A percentile compares a stretch with the other conserved stretches of the same genome.
These are phyloP conservation scores for Tephrocybe rancida DNA, from an alignment of 768 basidiomycete species.

Conservation along the genomic window DNA sequence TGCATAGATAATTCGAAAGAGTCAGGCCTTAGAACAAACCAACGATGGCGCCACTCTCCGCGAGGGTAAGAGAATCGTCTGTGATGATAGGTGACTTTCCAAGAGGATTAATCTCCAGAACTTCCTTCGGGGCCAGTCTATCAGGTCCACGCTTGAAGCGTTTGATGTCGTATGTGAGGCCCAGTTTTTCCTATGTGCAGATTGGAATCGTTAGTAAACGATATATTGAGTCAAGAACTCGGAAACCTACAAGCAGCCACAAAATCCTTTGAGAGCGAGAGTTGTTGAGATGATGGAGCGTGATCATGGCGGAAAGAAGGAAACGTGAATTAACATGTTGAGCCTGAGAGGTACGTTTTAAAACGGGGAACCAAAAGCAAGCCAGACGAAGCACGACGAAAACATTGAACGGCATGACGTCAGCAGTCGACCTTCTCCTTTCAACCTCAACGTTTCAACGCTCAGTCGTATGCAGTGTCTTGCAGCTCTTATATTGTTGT, in stretches of 20 bases:
- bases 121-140: slow-evolving; percentile 32
- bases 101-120: slow-evolving; percentile 35
- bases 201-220: not conserved
- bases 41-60: slow-evolving; percentile 30
- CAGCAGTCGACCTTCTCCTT: too few species aligned
- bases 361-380: too few species aligned
- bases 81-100: slow-evolving; percentile 44
- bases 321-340: not conserved
- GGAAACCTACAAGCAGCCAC: slow-evolving; percentile 40
- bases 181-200: slow-evolving; percentile 38
- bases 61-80: slow-evolving; percentile 38
- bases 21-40: slow-evolving; percentile 6
- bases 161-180: slow-evolving; percentile 39
- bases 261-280: slow-evolving; percentile 52
- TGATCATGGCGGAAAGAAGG: slow-evolving; percentile 12
- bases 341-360: too few species aligned
- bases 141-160: slow-evolving; percentile 27
- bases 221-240: slow-evolving; percentile 13
- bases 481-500: not conserved
- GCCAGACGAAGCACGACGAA: too few species aligned
- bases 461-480: not conserved
- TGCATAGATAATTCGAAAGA: not conserved
- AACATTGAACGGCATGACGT: too few species aligned
- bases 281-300: slow-evolving; percentile 45
- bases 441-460: too few species aligned